These are phyloP conservation scores for Daedaleopsis nitida DNA, from an alignment of 768 basidiomycete genomes.

Conservation along the genomic window DNA sequence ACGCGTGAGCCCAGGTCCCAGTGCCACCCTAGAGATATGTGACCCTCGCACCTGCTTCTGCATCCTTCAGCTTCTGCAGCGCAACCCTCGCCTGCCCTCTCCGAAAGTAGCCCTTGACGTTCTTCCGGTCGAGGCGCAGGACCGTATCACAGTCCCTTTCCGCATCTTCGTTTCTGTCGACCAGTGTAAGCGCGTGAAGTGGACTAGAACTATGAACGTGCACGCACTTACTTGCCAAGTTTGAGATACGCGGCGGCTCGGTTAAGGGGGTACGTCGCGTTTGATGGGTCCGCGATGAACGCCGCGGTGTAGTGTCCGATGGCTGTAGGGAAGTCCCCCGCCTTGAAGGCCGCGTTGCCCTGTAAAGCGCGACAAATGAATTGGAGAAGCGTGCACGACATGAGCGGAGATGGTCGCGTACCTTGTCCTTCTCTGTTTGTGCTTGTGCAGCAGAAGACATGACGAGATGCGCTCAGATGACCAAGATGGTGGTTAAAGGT, in stretches of 20 bases:
- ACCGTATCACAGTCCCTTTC: slow-evolving; percentile 78
- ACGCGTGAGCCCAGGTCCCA: not conserved
- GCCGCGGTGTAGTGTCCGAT: slow-evolving; percentile 88
- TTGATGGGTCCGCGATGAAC: slow-evolving; percentile 65
- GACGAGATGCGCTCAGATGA: not conserved
- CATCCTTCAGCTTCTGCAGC: slow-evolving; percentile 56
- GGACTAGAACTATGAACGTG: not conserved
- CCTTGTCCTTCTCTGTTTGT: slow-evolving; percentile 22
- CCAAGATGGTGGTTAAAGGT: not conserved
- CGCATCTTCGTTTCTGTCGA: slow-evolving; percentile 69
- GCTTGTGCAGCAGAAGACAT: slow-evolving; percentile 16
- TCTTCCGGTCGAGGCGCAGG: slow-evolving; percentile 53
- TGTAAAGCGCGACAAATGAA: slow-evolving; percentile 30
- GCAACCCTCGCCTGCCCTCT: slow-evolving; percentile 71
- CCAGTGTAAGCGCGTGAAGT: not conserved
- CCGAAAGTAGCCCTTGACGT: slow-evolving; percentile 81
- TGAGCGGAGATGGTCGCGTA: not conserved
- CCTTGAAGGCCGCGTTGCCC: slow-evolving; percentile 90
- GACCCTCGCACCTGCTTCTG: slow-evolving; percentile 55
- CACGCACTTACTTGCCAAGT: slow-evolving; percentile 83
- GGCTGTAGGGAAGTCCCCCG: slow-evolving; percentile 73
- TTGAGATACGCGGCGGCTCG: slow-evolving; percentile 92
- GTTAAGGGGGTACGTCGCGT: slow-evolving; percentile 83
- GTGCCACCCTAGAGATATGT: not conserved
- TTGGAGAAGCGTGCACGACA: not conserved